phyloP scores from a whole-genome alignment of 176 grass and related monocot species.

The Triticum monococcum region DNA sequence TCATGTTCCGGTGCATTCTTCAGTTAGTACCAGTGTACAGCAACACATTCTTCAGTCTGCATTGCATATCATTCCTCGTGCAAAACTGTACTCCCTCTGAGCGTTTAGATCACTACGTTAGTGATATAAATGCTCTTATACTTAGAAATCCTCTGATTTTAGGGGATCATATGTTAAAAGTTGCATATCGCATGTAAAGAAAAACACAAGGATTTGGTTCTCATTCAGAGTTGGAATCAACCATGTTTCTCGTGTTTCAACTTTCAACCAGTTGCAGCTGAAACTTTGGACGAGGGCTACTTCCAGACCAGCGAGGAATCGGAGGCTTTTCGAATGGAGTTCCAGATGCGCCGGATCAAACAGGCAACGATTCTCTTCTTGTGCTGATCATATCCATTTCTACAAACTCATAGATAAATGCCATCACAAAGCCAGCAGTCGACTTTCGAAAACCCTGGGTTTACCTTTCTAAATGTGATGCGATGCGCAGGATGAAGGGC shows the following conservation, averaged over 20 bases:
- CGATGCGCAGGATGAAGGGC: slow-evolving; percentile 58
- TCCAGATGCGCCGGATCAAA: slow-evolving; percentile 78
- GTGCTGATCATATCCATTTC: neutral
- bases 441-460: neutral
- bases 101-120: too few species aligned
- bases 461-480: neutral
- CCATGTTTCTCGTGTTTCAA: neutral
- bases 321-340: slow-evolving; percentile 66
- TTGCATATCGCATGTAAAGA: neutral
- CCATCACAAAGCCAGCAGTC: neutral
- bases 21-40: neutral
- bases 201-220: neutral
- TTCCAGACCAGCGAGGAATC: slow-evolving; percentile 76
- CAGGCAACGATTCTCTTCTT: slow-evolving; percentile 49
- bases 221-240: neutral
- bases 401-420: neutral
- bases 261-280: neutral
- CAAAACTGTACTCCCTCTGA: neutral
- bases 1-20: neutral
- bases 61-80: neutral
- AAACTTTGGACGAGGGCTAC: slow-evolving; percentile 54
- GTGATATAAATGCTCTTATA: too few species aligned
- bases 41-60: neutral
- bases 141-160: neutral
- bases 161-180: too few species aligned